A percentile compares a stretch with the other conserved stretches of the same genome.
Conservation (phyloP, 805 yeast species). For the Ogataea corticis region DNA sequence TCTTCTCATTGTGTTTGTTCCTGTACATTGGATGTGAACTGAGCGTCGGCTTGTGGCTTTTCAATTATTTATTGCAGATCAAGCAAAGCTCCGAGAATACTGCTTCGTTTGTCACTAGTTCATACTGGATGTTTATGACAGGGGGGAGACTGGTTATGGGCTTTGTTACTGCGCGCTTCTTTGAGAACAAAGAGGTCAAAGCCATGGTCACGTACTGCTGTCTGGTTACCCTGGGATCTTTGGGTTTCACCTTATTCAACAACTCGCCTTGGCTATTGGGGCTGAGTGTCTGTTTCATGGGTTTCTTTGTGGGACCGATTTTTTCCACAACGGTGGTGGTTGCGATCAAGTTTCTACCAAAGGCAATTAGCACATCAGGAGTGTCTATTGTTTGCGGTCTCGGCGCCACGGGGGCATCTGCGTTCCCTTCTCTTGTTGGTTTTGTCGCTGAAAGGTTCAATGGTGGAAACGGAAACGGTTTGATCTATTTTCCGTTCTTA, state of each 20-base stretch:
- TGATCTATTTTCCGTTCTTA: conserved; percentile 33
- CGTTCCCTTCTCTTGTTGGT: conserved; percentile 68
- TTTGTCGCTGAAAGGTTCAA: conserved; percentile 35
- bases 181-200: conserved; percentile 37
- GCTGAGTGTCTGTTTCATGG: conserved; percentile 41
- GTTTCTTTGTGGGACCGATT: conserved; percentile 53
- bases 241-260: conserved; percentile 35
- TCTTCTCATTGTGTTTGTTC: conserved; percentile 44
- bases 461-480: conserved; percentile 33
- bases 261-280: conserved; percentile 30
- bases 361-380: conserved; percentile 59
- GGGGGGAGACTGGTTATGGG: conserved; percentile 49
- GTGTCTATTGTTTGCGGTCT: conserved; percentile 75
- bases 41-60: conserved; percentile 54
- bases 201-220: conserved; percentile 44
- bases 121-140: conserved; percentile 54
- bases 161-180: conserved; percentile 47
- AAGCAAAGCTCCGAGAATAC: conserved; percentile 36
- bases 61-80: conserved; percentile 46
- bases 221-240: conserved; percentile 35
- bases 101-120: conserved; percentile 49
- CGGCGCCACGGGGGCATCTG: conserved; percentile 85
- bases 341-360: conserved; percentile 62
- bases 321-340: conserved; percentile 71
- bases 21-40: conserved; percentile 54